phyloP scores from a whole-genome alignment of 139 green algal species.

The Pleodorina starrii region DNA sequence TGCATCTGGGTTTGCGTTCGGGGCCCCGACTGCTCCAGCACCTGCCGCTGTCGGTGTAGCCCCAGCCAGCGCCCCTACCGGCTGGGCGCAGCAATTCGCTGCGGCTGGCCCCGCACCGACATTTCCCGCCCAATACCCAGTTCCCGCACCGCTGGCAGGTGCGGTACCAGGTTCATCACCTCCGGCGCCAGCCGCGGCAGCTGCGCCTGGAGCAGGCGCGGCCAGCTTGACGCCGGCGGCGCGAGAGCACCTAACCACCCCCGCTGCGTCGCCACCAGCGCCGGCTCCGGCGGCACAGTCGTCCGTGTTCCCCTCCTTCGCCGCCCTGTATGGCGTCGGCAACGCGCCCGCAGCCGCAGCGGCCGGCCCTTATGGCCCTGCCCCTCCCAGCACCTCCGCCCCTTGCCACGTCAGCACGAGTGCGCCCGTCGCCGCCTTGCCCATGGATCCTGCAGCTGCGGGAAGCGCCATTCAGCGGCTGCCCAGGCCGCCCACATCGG shows the following conservation, averaged over 20 bases:
- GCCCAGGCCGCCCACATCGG: neutral
- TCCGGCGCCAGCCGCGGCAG: neutral
- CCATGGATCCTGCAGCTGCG: neutral
- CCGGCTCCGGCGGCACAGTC: neutral
- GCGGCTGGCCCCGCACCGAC: neutral
- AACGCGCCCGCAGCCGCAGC: neutral
- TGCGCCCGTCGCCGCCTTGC: too few species aligned
- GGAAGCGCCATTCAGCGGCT: neutral
- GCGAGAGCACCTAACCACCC: neutral
- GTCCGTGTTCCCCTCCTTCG: neutral
- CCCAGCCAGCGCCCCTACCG: neutral
- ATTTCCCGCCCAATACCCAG: too few species aligned
- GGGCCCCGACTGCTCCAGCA: neutral
- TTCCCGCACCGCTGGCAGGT: too few species aligned
- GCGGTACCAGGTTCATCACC: neutral
- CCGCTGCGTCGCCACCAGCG: neutral
- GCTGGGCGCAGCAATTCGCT: neutral
- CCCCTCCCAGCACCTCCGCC: neutral
- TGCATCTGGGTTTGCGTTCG: neutral
- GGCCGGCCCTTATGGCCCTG: neutral
- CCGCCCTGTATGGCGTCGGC: neutral
- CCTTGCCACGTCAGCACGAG: too few species aligned
- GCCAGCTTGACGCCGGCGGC: neutral
- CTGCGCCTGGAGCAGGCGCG: neutral
- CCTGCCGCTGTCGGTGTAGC: neutral